Conservation (phyloP, 805 yeast species). For the Spathaspora arborariae region DNA sequence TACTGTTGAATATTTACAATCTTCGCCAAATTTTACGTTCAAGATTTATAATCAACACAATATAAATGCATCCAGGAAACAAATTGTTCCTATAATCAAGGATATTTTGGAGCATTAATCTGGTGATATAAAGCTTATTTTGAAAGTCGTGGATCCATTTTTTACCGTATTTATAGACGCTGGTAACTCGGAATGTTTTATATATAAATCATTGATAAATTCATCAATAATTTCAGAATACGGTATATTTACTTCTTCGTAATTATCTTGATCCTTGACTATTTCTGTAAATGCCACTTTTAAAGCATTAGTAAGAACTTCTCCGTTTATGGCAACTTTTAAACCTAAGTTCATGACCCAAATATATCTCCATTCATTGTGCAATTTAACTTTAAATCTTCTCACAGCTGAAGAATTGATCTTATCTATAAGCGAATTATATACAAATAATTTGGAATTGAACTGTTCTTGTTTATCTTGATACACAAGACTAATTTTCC, state of each 20-base stretch:
- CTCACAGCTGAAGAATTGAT: conserved; percentile 37
- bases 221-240: conserved; percentile 11
- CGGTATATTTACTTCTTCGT: conserved; percentile 14
- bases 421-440: conserved; percentile 36
- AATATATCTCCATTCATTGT: conserved; percentile 13
- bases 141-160: conserved; percentile 5
- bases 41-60: conserved; percentile 45
- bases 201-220: conserved; percentile 13
- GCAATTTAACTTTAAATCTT: conserved; percentile 19
- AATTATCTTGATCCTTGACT: conserved; percentile 15
- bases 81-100: conserved; percentile 68
- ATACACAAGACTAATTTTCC: conserved; percentile 44
- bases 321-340: conserved; percentile 19
- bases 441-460: conserved; percentile 33
- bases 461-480: conserved; percentile 21
- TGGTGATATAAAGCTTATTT: conserved; percentile 7
- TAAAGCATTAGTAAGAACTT: conserved; percentile 17
- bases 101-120: conserved; percentile 19
- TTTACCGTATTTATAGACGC: conserved; percentile 6
- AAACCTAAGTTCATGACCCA: conserved; percentile 39
- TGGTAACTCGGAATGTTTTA: conserved; percentile 19
- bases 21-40: conserved; percentile 10
- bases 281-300: conserved; percentile 22
- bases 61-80: conserved; percentile 71
- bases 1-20: conserved; percentile 9